Base-by-base conservation (phyloP, 2,329 filamentous ascomycete genomes). In the Thelonectria olida region DNA sequence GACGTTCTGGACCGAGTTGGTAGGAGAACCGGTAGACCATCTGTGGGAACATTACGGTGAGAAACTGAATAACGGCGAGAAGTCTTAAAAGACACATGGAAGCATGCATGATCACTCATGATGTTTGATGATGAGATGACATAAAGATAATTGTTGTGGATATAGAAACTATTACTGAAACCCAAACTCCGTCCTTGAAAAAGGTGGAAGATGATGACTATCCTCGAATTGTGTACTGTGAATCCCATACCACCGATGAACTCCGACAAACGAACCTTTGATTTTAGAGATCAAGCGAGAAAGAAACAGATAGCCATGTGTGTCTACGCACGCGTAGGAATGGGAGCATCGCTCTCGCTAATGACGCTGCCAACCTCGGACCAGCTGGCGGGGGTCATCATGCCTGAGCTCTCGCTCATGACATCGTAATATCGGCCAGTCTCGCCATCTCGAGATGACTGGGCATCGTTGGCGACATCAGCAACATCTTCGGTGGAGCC, bases 41-140 rank as follows among this genome's bases (percentile, higher is more conserved):
- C 78, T 97, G 27, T 97, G 92, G 91, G 79, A 82, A 19, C 88
- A 92, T 62, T 97, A 97, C 78, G 82, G 74, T 7, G 71, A 78
- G 27, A 71, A 67, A 23, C 44, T 76, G 10, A 63, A 67, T 45
- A 45, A 50, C 8, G 36, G n/a, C 15, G 25, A 48, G 15, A 25
- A 61, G 2, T 38, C 22, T 15, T 23, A 23, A 20, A 49, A 49
- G 23, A 15, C 22, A 8, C 9, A 15, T 8, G 28, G n/a, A 17
- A 4, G 6, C n/a, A 52, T 25, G 9, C 25, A 52, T n/a, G 19
- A 48, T 23, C 27, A 28, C 19, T 23, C 25, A 4, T 28, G 28
- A 17, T 8, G 34, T 48, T 28, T 47, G 15, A n/a, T 52, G 12
- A 56, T 20, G 41, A 25, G 15, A 47, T 28, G 44, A 58, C 4